Base-by-base conservation (phyloP, 805 yeast genomes). In the Saccharomycopsis fibuligera region DNA sequence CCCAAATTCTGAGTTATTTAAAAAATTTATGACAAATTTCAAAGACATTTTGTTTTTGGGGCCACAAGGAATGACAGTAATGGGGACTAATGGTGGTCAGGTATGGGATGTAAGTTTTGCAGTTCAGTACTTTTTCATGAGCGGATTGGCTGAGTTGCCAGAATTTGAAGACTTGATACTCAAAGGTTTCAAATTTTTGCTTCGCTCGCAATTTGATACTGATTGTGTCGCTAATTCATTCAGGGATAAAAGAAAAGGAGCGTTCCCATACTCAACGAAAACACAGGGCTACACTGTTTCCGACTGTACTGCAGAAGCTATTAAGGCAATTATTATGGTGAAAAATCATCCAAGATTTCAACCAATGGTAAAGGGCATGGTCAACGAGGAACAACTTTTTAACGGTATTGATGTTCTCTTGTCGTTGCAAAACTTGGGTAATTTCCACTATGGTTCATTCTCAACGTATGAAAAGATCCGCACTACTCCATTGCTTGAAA, bases 71-170 rank as follows among this genome's bases (percentile, higher is more conserved):
- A 74, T 93, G 80, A 78, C 91, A 2, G 84, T 87, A 49, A 87
- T 85, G 86, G 99, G 99, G 2, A 93, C 99, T 0, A 93, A 93
- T 64, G 99, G 99, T 22, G 87, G 86, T 0, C 99, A 93, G 66
- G 90, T 84, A 1, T 93, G 99, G 99, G 99, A 93, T 64, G 81
- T 83, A 24, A 90, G 97, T 0, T 91, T 93, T 68, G 84, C 86
- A 48, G 71, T 93, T 23, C 99, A 93, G 61, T 86, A 87, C 59
- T 75, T 79, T 54, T 81, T 87, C 51, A 69, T 76, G 58, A 86
- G 96, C 0, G 96, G 96, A 0, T 65, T 90, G 31, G 90, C 86
- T 2, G 83, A 80, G 25, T 57, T 70, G 30, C 81, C 85, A 0
- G 79, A 82, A 61, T 87, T 77, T 62, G 77, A 76, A 41, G 76